phyloP scores from a whole-genome alignment of 805 yeast species.

The Yamadazyma kitorensis region DNA sequence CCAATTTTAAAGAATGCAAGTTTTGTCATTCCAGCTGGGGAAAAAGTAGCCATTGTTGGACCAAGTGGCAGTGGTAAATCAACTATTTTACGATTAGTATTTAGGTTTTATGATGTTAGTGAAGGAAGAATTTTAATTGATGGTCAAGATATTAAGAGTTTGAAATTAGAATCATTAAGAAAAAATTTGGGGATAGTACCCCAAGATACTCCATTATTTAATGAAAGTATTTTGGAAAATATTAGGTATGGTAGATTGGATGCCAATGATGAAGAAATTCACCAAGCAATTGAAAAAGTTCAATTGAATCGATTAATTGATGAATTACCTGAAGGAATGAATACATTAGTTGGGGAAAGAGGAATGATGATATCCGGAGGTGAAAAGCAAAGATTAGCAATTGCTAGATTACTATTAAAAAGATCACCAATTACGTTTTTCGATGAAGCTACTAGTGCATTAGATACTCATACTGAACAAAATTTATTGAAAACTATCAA shows the following conservation, averaged over 20 bases:
- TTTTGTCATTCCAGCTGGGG: slow-evolving; percentile 86
- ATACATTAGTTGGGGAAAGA: slow-evolving; percentile 91
- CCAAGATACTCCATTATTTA: slow-evolving; percentile 94
- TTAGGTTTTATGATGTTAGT: slow-evolving; percentile 84
- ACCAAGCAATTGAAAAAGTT: slow-evolving; percentile 62
- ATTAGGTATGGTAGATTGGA: slow-evolving; percentile 78
- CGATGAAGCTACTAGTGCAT: slow-evolving; percentile 95
- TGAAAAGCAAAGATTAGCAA: slow-evolving; percentile 93
- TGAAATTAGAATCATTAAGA: slow-evolving; percentile 74
- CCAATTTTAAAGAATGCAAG: slow-evolving; percentile 79
- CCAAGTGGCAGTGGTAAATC: slow-evolving; percentile 97
- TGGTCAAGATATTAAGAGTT: slow-evolving; percentile 79
- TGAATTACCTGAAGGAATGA: slow-evolving; percentile 78
- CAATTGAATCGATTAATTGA: slow-evolving; percentile 59
- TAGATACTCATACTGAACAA: slow-evolving; percentile 96
- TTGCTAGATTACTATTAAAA: slow-evolving; percentile 85
- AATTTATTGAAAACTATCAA: slow-evolving; percentile 73
- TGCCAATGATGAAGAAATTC: slow-evolving; percentile 72
- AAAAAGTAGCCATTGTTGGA: slow-evolving; percentile 91
- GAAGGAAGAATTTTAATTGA: slow-evolving; percentile 79
- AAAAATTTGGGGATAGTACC: slow-evolving; percentile 87
- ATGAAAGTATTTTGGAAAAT: slow-evolving; percentile 85
- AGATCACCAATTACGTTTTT: slow-evolving; percentile 87
- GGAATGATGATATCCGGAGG: slow-evolving; percentile 99
- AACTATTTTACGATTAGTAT: slow-evolving; percentile 76